A percentile compares a stretch with the other conserved stretches of the same genome.
Evolutionary conservation across 169 alveolate species (phyloP).

Genomic region (Plasmodium blacklocki): DNA sequence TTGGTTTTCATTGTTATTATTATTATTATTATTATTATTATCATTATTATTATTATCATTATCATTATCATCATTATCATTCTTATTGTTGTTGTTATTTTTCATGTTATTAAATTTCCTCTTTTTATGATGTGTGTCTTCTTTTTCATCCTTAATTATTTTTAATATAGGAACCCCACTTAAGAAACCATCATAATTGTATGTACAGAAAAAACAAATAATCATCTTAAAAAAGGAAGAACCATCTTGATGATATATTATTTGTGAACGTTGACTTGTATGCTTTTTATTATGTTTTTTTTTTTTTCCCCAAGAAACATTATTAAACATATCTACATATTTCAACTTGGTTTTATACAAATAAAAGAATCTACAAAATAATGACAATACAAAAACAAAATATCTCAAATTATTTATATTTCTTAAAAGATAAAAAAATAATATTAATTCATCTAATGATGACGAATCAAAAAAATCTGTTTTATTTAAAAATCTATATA

Average conservation of each 20-base stretch:
- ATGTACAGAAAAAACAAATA: conserved; percentile 38
- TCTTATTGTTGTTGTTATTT: too few species aligned
- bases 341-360: conserved; percentile 25
- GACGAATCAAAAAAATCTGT: conserved; percentile 48
- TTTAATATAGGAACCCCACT: conserved; percentile 29
- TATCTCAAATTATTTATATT: conserved; percentile 27
- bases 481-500: conserved; percentile 47
- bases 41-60: too few species aligned
- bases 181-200: conserved; percentile 6
- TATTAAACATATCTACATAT: background rate
- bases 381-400: conserved; percentile 28
- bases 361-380: conserved; percentile 50
- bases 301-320: background rate
- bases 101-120: background rate
- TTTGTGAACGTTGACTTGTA: background rate
- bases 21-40: too few species aligned
- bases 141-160: conserved; percentile 15
- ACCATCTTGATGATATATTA: background rate
- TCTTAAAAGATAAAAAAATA: conserved; percentile 40
- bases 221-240: conserved; percentile 20
- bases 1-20: too few species aligned
- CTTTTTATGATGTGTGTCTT: conserved; percentile 5
- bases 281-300: background rate
- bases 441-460: conserved; percentile 29
- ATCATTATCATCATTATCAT: too few species aligned